A percentile compares a stretch with the other conserved stretches of the same genome.
Conservation (phyloP, 2,329 filamentous ascomycete species). For the Metarhizium sp. region DNA sequence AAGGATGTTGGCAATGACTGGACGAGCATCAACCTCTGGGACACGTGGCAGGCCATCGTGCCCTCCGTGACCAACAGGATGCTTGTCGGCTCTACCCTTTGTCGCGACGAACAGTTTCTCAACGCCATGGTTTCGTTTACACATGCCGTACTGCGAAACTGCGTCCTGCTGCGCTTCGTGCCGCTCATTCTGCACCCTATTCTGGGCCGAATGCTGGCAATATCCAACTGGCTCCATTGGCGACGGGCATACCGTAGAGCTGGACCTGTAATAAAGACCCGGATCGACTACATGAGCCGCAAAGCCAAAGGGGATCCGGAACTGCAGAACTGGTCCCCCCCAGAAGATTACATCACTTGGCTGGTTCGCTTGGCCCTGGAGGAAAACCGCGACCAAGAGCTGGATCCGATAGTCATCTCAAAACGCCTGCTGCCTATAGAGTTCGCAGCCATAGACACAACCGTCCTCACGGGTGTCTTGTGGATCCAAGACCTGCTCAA, state of each 20-base stretch:
- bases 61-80: slow-evolving; percentile 34
- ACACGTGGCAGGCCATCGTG: slow-evolving; percentile 31
- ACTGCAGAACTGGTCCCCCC: slow-evolving; percentile 31
- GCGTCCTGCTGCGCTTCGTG: slow-evolving; percentile 34
- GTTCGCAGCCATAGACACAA: slow-evolving; percentile 51
- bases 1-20: slow-evolving; percentile 25
- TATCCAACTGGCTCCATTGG: slow-evolving; percentile 39
- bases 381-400: slow-evolving; percentile 32
- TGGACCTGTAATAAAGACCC: slow-evolving; percentile 38
- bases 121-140: slow-evolving; percentile 39
- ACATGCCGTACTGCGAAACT: slow-evolving; percentile 35
- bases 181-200: slow-evolving; percentile 40
- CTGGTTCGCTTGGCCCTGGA: slow-evolving; percentile 39
- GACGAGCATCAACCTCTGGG: slow-evolving; percentile 33
- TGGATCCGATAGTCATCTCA: slow-evolving; percentile 37
- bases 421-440: slow-evolving; percentile 44
- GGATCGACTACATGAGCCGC: slow-evolving; percentile 35
- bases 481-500: slow-evolving; percentile 37
- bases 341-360: slow-evolving; percentile 51
- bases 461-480: slow-evolving; percentile 39
- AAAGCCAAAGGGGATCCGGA: slow-evolving; percentile 29
- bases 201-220: slow-evolving; percentile 32
- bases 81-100: slow-evolving; percentile 27
- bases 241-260: slow-evolving; percentile 28
- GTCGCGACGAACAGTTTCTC: slow-evolving; percentile 35